Conservation (phyloP, 1,284 basidiomycete genomes). For the Naganishia sp. region DNA sequence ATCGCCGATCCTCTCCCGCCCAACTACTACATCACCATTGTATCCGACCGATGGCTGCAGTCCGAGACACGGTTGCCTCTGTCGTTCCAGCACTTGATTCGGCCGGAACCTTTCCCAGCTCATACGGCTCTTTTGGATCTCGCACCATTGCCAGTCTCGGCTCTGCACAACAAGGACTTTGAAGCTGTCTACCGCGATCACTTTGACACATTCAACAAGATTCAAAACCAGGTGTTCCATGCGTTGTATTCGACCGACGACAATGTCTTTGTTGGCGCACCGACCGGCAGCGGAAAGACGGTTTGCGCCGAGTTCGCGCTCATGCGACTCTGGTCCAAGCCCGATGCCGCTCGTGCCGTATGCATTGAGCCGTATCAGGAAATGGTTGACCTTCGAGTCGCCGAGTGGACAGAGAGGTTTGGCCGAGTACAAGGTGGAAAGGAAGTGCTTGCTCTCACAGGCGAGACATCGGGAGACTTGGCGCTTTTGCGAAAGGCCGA, state of each 20-base stretch:
- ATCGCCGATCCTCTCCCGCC: slow-evolving; percentile 97
- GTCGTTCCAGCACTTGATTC: slow-evolving; percentile 95
- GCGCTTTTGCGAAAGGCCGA: slow-evolving; percentile 86
- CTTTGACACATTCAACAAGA: slow-evolving; percentile 91
- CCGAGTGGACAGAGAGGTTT: slow-evolving; percentile 89
- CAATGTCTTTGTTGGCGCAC: slow-evolving; percentile 92
- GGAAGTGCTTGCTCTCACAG: slow-evolving; percentile 87
- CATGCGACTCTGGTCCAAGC: slow-evolving; percentile 84
- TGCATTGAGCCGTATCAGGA: slow-evolving; percentile 96
- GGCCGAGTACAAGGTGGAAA: slow-evolving; percentile 79
- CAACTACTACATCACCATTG: slow-evolving; percentile 93
- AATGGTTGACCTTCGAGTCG: slow-evolving; percentile 87
- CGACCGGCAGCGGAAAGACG: slow-evolving; percentile 95
- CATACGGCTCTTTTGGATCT: slow-evolving; percentile 92
- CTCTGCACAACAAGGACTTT: slow-evolving; percentile 87
- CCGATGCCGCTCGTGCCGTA: slow-evolving; percentile 79
- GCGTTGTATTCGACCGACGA: slow-evolving; percentile 94
- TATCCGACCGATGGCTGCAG: slow-evolving; percentile 95
- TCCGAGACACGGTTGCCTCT: slow-evolving; percentile 91
- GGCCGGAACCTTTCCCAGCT: slow-evolving; percentile 93
- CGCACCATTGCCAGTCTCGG: slow-evolving; percentile 83
- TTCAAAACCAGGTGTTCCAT: slow-evolving; percentile 98
- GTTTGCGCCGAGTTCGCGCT: slow-evolving; percentile 96
- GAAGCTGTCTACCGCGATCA: slow-evolving; percentile 78
- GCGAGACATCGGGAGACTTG: slow-evolving; percentile 91